Evolutionary conservation across 805 yeast species (phyloP).

Genomic region (Ogataea nakhonphanomensis): DNA sequence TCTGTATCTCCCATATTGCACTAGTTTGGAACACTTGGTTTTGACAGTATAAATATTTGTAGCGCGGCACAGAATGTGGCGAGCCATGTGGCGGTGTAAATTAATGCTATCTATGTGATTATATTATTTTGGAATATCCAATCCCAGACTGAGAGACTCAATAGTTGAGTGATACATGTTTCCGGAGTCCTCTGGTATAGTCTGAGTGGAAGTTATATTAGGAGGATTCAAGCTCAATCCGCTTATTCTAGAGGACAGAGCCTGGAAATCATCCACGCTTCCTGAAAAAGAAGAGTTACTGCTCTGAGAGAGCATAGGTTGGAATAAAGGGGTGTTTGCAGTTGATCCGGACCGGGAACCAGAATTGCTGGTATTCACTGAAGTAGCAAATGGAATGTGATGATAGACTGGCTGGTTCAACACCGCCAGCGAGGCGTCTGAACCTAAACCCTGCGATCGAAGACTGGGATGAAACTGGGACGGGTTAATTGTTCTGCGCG

Average conservation of each 20-base stretch:
- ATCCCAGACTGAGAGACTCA: constrained; percentile 4
- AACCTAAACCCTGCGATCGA: constrained; percentile 9
- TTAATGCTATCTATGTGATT: constrained; percentile 2
- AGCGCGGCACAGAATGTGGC: constrained; percentile 6
- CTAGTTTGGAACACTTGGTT: not conserved
- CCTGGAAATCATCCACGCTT: constrained; percentile 17
- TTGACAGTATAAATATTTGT: not conserved
- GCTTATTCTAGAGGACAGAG: constrained; percentile 21
- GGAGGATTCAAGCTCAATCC: constrained; percentile 15
- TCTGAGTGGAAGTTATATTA: too few relatives aligned
- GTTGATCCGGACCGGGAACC: constrained; percentile 16
- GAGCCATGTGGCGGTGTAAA: constrained; percentile 8
- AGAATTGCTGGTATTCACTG: constrained; percentile 13
- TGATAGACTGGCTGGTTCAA: constrained; percentile 4
- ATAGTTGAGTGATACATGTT: constrained; percentile 1
- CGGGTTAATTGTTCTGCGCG: constrained; percentile 2
- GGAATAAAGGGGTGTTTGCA: constrained; percentile 18
- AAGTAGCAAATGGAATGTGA: constrained; percentile 4
- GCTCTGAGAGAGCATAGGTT: constrained; percentile 16
- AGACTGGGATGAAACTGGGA: constrained; percentile 12
- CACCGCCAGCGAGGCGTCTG: constrained; percentile 4
- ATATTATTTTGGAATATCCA: constrained; percentile 4
- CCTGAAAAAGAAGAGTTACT: constrained; percentile 14
- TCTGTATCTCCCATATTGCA: constrained; percentile 18
- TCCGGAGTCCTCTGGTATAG: too few relatives aligned